Evolutionary conservation across 192 early-diverging fungal genomes (phyloP), one percentile per base, ranked within the genome.

Genomic region (Oehlia diaphana): DNA sequence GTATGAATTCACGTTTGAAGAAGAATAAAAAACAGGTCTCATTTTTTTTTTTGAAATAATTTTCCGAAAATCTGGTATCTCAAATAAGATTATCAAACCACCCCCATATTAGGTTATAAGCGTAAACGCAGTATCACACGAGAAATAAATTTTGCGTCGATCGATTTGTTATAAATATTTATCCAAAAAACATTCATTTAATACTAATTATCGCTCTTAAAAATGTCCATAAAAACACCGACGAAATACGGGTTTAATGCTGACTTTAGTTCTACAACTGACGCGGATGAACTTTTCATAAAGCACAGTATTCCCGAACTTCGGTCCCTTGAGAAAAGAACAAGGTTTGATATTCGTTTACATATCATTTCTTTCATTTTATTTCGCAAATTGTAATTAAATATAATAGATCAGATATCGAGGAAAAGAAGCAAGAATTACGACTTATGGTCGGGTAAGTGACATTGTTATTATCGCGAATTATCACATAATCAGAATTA

Each of bases 401-500:
- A 33, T 62, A 58, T 28, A 37, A 31, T 77, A 94, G 92, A 47
- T 80, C 72, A n/a, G 91, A 94, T 79, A 92, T 95, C 49, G 94
- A 94, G 79, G 86, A 87, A 42, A 93, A 93, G 81, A 94, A 95
- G 84, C 91, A 93, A 81, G 94, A 95, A 68, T 84, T 96, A 12
- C 81, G 95, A 31, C 74, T 89, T 37, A 95, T 96, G 94, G 95
- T 96, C 72, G 95, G 94, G 94, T 95, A 91, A 81, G 49, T 44
- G 44, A 67, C 21, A 47, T 75, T 62, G 12, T 66, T 53, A 6
- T 35, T 76, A 23, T 37, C 9, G 12, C 63, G 39, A 16, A 61
- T 53, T 31, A 1, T 42, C 13, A 1, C 44, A 47, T 4, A 47
- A 7, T 44, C 2, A 10, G 44, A 12, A 12, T 47, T 47, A 12